Conservation (phyloP, 441 rosid species). For the Brassica balearica region DNA sequence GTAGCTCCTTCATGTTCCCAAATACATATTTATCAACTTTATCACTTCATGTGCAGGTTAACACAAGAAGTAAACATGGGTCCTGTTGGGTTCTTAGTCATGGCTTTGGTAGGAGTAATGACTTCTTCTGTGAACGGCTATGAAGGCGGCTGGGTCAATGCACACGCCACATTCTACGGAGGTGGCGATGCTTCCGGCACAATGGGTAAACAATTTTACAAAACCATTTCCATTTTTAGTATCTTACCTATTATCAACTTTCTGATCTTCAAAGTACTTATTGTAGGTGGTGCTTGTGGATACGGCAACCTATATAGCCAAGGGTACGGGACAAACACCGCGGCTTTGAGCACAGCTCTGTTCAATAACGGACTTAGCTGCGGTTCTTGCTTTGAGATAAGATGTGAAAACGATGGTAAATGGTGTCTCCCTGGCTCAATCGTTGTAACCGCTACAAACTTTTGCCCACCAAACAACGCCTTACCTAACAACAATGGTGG, state of each 20-base stretch:
- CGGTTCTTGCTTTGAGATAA: slow-evolving; percentile 78
- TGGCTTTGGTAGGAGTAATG: slow-evolving; percentile 33
- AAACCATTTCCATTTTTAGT: background rate
- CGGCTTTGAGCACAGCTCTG: slow-evolving; percentile 74
- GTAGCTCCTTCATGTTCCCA: background rate
- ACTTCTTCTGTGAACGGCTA: slow-evolving; percentile 50
- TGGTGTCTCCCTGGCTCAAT: slow-evolving; percentile 75
- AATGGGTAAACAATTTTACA: slow-evolving; percentile 62
- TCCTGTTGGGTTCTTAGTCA: slow-evolving; percentile 26
- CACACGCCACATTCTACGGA: slow-evolving; percentile 94
- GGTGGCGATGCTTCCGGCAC: slow-evolving; percentile 98
- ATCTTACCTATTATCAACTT: background rate
- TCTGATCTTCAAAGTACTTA: background rate
- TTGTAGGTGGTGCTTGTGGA: slow-evolving; percentile 81
- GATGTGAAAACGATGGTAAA: slow-evolving; percentile 59
- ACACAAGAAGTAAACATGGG: slow-evolving; percentile 32
- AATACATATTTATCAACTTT: slow-evolving; percentile 17
- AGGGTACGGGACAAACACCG: slow-evolving; percentile 77
- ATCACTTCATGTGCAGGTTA: slow-evolving; percentile 33
- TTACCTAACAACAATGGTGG: slow-evolving; percentile 62
- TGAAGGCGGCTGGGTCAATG: slow-evolving; percentile 76
- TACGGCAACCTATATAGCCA: slow-evolving; percentile 72
- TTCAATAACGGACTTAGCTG: slow-evolving; percentile 70
- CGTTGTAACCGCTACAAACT: slow-evolving; percentile 65
- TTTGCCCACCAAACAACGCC: slow-evolving; percentile 65